phyloP scores from a whole-genome alignment of 169 alveolate species.

The Amoebophrya sp. region DNA sequence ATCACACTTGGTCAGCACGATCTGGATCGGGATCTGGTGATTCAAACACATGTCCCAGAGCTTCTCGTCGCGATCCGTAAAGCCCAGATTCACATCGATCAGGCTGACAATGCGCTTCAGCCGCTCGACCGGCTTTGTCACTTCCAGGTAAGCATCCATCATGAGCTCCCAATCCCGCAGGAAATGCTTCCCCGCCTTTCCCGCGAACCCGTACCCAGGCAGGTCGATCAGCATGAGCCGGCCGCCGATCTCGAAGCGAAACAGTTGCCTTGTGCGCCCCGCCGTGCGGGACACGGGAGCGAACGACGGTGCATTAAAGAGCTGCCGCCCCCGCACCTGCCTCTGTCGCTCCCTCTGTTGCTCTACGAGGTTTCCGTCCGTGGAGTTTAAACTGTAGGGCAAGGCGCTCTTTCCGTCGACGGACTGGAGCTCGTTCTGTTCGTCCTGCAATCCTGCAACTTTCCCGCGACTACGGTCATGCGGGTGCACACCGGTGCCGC shows the following conservation, averaged over 20 bases:
- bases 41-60: not conserved
- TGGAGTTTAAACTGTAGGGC: no score
- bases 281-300: not conserved
- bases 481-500: no score
- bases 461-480: no score
- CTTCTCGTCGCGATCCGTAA: not conserved
- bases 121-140: not conserved
- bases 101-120: not conserved
- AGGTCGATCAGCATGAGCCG: not conserved
- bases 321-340: not conserved
- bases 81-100: not conserved
- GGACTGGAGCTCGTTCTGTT: no score
- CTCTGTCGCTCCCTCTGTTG: no score
- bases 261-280: not conserved
- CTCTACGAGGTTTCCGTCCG: no score
- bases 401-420: no score
- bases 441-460: no score
- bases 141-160: not conserved
- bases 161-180: not conserved
- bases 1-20: slow-evolving; percentile 7
- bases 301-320: not conserved
- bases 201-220: not conserved
- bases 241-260: slow-evolving; percentile 9
- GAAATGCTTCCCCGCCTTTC: not conserved
- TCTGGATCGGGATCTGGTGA: not conserved